Percentiles rank a stretch among this genome's conserved stretches.
Evolutionary conservation across 805 yeast genomes (phyloP).

Genomic region (Dipodascopsis tothii): DNA sequence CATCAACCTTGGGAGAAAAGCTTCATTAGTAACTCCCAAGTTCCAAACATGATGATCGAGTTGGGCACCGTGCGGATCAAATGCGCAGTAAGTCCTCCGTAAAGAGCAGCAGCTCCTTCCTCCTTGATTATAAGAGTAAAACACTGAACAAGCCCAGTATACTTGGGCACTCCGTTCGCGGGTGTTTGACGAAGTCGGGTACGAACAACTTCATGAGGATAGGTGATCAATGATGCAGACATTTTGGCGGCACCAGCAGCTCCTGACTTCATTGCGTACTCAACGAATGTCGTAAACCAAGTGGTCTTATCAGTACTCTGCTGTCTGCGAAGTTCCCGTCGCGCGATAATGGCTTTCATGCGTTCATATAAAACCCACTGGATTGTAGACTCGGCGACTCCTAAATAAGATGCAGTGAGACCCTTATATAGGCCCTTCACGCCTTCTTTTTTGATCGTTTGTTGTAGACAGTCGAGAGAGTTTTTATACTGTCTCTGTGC

Average conservation of each 20-base stretch:
- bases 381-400: slow-evolving; percentile 83
- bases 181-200: slow-evolving; percentile 96
- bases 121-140: slow-evolving; percentile 79
- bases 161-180: slow-evolving; percentile 71
- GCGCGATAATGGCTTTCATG: slow-evolving; percentile 65
- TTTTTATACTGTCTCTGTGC: slow-evolving; percentile 63
- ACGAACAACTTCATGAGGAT: slow-evolving; percentile 95
- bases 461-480: slow-evolving; percentile 73
- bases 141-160: slow-evolving; percentile 82
- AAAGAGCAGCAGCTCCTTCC: slow-evolving; percentile 88
- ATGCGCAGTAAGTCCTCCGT: slow-evolving; percentile 97
- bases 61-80: slow-evolving; percentile 94
- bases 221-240: slow-evolving; percentile 83
- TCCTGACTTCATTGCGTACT: slow-evolving; percentile 94
- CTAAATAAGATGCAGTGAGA: slow-evolving; percentile 87
- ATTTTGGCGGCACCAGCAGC: slow-evolving; percentile 96
- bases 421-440: slow-evolving; percentile 76
- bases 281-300: slow-evolving; percentile 57
- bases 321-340: slow-evolving; percentile 34
- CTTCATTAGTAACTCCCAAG: slow-evolving; percentile 83
- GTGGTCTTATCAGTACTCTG: slow-evolving; percentile 35
- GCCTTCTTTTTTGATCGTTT: slow-evolving; percentile 72
- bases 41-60: slow-evolving; percentile 96
- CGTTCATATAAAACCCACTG: slow-evolving; percentile 97
- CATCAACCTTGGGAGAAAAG: slow-evolving; percentile 35